Evolutionary conservation across 2,329 filamentous ascomycete species (phyloP), one percentile per base, ranked within the genome.

Genomic region (Pseudocercospora ulei): DNA sequence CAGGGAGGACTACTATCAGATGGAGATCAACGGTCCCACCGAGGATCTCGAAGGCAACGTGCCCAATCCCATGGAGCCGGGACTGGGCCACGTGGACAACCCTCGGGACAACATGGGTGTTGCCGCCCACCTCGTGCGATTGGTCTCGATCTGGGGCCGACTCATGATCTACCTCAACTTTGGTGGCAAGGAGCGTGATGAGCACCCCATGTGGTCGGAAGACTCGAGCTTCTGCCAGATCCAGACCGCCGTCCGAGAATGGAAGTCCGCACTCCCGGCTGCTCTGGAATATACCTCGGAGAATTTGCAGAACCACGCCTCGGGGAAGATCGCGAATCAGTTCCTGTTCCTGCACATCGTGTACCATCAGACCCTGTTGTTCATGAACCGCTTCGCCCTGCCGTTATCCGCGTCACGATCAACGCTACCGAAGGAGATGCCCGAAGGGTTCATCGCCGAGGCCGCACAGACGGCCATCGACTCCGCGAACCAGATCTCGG

Each of bases 331-430:
- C 43, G 85, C 81, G 3, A 92, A 92, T 55, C 88, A 95, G 54
- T 95, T 93, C 55, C 65, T 96, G 9, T 92, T 95, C 55, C 67
- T 96, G 38, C 90, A 98, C 60, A 82, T 96, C 43, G 75, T 85
- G 18, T 77, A 86, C 49, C 82, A 94, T 53, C 90, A 96, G 61
- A 87, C 87, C 49, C 76, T 84, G 25, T 70, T 96, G 2, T 95
- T 95, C 58, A 73, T 95, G 62, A 86, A 90, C 59, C 78, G 86
- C 22, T 92, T 92, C 54, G 84, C 85, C 1, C 75, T 90, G 12
- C 78, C 83, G 0, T 66, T 71, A 4, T 74, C 78, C 11, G 75
- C 75, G 20, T 73, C 72, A 12, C 66, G 71, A n/a, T 69, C 76
- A 11, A 37, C 41, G 5, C 48, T 51, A 9, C 72, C 77, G 2